Conservation (phyloP, 2,329 filamentous ascomycete species). For the Neonectria hederae region DNA sequence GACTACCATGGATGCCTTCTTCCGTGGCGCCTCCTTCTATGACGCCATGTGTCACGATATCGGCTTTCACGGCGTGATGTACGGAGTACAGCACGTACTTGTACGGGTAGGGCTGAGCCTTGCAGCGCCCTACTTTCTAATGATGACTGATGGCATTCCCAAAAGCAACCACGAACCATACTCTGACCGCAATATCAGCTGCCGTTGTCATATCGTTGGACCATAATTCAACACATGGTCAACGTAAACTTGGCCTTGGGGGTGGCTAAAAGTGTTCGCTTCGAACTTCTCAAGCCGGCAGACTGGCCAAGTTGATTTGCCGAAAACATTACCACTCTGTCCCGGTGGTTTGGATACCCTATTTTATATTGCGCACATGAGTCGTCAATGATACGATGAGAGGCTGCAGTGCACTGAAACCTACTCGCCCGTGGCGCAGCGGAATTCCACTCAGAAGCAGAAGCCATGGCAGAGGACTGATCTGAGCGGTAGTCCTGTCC, state of each 20-base stretch:
- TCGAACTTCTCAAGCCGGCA: slow-evolving; percentile 15
- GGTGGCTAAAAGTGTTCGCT: slow-evolving; percentile 2
- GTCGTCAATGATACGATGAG: slow-evolving; percentile 23
- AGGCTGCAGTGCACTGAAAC: slow-evolving; percentile 18
- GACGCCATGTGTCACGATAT: slow-evolving; percentile 16
- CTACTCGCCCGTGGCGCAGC: slow-evolving; percentile 28
- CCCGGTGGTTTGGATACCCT: slow-evolving; percentile 25
- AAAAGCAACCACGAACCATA: neutral
- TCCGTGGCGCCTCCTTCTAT: slow-evolving; percentile 11
- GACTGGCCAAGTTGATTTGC: slow-evolving; percentile 17
- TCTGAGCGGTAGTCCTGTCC: slow-evolving; percentile 16
- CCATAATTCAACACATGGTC: neutral
- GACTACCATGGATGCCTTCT: neutral
- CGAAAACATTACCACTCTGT: slow-evolving; percentile 15
- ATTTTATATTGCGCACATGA: slow-evolving; percentile 16
- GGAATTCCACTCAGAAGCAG: slow-evolving; percentile 9
- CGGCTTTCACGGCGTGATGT: slow-evolving; percentile 14
- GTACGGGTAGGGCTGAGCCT: slow-evolving; percentile 22
- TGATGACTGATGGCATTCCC: slow-evolving; percentile 5
- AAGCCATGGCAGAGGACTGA: slow-evolving; percentile 12
- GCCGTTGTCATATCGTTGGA: neutral
- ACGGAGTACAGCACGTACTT: neutral
- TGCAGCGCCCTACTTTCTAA: slow-evolving; percentile 8
- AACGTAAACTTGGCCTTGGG: neutral
- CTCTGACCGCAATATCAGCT: neutral